These are phyloP conservation scores for Rozella allomycis DNA, from an alignment of 371 early-diverging fungal genomes.

Conservation along the genomic window DNA sequence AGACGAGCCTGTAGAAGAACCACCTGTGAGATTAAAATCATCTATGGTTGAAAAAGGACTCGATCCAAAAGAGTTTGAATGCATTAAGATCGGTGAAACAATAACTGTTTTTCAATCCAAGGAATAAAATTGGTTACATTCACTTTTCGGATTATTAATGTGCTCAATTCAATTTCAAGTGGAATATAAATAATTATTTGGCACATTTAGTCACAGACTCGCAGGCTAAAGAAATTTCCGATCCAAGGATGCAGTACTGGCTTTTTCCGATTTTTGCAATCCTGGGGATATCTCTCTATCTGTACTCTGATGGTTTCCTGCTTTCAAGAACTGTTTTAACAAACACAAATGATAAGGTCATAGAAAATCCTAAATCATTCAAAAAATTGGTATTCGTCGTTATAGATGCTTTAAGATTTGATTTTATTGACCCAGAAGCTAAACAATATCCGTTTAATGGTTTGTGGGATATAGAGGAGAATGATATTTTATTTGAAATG, in stretches of 20 bases:
- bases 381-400: not conserved
- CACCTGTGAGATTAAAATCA: constrained; percentile 24
- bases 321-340: not conserved
- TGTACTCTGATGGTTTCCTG: no score
- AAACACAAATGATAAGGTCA: not conserved
- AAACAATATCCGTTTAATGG: constrained; percentile 8
- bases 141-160: no score
- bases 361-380: not conserved
- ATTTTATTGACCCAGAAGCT: constrained; percentile 28
- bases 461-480: constrained; percentile 3
- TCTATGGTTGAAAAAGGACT: constrained; percentile 27
- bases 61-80: constrained; percentile 19
- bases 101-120: no score
- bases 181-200: no score
- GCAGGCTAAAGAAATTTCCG: no score
- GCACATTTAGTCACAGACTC: no score
- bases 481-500: constrained; percentile 51
- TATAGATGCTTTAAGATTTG: constrained; percentile 77
- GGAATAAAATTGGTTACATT: no score
- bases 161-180: no score
- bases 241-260: no score
- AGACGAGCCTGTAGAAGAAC: constrained; percentile 29
- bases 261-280: no score
- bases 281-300: no score
- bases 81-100: constrained; percentile 35